Base-by-base conservation (phyloP, 2,329 filamentous ascomycete species). In the Beauveria sp. region DNA sequence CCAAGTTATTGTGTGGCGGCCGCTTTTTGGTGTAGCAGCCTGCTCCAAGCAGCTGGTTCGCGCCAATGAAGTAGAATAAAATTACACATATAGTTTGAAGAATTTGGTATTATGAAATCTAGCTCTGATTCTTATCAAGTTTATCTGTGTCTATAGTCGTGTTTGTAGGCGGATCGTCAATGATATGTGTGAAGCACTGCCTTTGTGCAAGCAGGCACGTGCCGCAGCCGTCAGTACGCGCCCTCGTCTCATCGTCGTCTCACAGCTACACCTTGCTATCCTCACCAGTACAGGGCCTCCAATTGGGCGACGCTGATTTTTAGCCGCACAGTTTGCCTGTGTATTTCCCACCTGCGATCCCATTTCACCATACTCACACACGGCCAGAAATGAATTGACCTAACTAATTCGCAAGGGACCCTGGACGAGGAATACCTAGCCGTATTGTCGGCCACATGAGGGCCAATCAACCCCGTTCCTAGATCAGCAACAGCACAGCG, bases 171-270 rank as follows among this genome's bases (percentile, higher is more conserved):
- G 3, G 22, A 24, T 24, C 22, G 22, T 24, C 22, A 24, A 24
- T 24, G 22, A 24, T 24, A 3, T 24, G 22, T 24, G 3, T 24
- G 22, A 24, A 24, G 22, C 22, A 24, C 3, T 24, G 22, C 22
- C 53, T 55, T 45, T 55, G 40, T 55, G 52, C 52, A 55, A 55
- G 52, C 52, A 31, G 52, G 52, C 52, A 55, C 52, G 52, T 55
- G 52, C 52, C 40, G 52, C 52, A 55, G 40, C 51, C 52, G 45
- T 54, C 28, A 40, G 14, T 45, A 45, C 52, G 34, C 40, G 52
- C 52, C 40, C 22, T 20, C 52, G 22, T 55, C 52, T 45, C 22
- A 55, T 55, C 40, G 22, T 55, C 20, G 16, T 55, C 40, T 55
- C 52, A 55, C 52, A 55, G 52, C 52, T 45, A 45, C 52, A 31